Conservation (phyloP, 1,139 yeast genomes). For the Lodderomyces parapsilosis region DNA sequence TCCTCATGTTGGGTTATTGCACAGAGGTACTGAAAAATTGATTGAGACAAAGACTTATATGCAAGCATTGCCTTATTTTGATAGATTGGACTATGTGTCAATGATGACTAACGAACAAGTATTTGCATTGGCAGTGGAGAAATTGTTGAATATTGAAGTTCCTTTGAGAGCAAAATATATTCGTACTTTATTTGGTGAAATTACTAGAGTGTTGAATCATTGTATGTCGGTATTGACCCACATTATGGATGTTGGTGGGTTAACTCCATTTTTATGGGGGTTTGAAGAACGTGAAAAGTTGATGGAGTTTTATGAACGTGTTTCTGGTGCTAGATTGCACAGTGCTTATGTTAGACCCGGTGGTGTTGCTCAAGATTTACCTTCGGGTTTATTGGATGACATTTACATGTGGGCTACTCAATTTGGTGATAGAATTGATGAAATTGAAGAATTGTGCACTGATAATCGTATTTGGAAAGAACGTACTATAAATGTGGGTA, state of each 20-base stretch:
- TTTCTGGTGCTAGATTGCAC: slow-evolving; percentile 87
- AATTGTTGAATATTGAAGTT: slow-evolving; percentile 79
- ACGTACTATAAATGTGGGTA: slow-evolving; percentile 80
- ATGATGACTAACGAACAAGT: slow-evolving; percentile 95
- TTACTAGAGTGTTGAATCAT: slow-evolving; percentile 81
- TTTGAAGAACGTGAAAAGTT: slow-evolving; percentile 91
- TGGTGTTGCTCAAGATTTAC: slow-evolving; percentile 87
- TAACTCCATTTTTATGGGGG: slow-evolving; percentile 93
- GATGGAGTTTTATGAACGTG: slow-evolving; percentile 92
- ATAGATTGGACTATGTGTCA: slow-evolving; percentile 83
- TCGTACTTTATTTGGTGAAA: slow-evolving; percentile 84
- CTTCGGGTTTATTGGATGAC: slow-evolving; percentile 83
- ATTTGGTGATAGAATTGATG: slow-evolving; percentile 90
- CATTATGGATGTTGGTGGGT: slow-evolving; percentile 94
- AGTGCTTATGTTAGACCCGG: slow-evolving; percentile 90
- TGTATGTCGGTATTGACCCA: slow-evolving; percentile 85
- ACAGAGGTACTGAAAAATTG: slow-evolving; percentile 86
- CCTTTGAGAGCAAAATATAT: slow-evolving; percentile 84
- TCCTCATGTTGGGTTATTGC: slow-evolving; percentile 86
- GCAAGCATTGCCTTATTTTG: slow-evolving; percentile 88
- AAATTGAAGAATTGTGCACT: slow-evolving; percentile 83
- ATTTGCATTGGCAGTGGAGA: slow-evolving; percentile 81
- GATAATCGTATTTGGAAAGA: slow-evolving; percentile 94
- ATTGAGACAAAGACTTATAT: slow-evolving; percentile 81
- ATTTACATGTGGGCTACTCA: slow-evolving; percentile 97